These are phyloP conservation scores for Neonectria ditissima DNA, from an alignment of 2,329 filamentous ascomycete species.

Conservation along the genomic window DNA sequence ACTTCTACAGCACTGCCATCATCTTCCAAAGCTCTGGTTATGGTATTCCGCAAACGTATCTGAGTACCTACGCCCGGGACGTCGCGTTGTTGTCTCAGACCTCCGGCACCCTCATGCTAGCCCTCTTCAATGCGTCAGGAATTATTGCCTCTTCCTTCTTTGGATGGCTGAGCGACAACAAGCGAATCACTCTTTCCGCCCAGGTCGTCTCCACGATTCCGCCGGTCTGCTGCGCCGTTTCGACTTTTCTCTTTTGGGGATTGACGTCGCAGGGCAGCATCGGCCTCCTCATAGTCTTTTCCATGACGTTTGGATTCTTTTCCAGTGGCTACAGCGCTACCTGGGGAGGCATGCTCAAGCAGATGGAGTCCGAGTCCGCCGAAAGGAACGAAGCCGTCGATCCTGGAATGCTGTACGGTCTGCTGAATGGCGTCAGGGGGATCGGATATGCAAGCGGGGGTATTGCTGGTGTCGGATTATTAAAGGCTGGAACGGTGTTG, in stretches of 20 bases:
- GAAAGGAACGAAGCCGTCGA: conserved; percentile 32
- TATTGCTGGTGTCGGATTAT: conserved; percentile 23
- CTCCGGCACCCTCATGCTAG: conserved; percentile 28
- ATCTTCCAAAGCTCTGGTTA: conserved; percentile 31
- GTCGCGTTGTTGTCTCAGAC: conserved; percentile 24
- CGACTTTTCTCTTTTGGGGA: conserved; percentile 33
- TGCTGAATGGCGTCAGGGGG: conserved; percentile 32
- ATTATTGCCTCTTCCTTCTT: conserved; percentile 30
- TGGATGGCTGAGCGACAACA: conserved; percentile 30
- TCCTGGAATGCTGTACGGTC: conserved; percentile 27
- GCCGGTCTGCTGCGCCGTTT: conserved; percentile 18
- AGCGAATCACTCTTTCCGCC: conserved; percentile 17
- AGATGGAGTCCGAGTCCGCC: conserved; percentile 28
- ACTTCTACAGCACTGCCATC: conserved; percentile 28
- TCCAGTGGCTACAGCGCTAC: conserved; percentile 35
- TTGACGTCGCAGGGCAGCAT: conserved; percentile 24
- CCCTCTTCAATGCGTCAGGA: conserved; percentile 30
- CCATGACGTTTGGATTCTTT: conserved; percentile 35
- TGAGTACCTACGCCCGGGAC: conserved; percentile 29
- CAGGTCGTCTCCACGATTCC: conserved; percentile 16
- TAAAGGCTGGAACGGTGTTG: conserved; percentile 23
- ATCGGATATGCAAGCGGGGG: conserved; percentile 33
- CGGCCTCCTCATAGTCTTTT: conserved; percentile 27
- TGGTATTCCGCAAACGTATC: conserved; percentile 33
- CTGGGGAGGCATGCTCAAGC: conserved; percentile 33